Evolutionary conservation across 2,329 filamentous ascomycete species (phyloP).

Genomic region (Neophaeococcomyces aloes): DNA sequence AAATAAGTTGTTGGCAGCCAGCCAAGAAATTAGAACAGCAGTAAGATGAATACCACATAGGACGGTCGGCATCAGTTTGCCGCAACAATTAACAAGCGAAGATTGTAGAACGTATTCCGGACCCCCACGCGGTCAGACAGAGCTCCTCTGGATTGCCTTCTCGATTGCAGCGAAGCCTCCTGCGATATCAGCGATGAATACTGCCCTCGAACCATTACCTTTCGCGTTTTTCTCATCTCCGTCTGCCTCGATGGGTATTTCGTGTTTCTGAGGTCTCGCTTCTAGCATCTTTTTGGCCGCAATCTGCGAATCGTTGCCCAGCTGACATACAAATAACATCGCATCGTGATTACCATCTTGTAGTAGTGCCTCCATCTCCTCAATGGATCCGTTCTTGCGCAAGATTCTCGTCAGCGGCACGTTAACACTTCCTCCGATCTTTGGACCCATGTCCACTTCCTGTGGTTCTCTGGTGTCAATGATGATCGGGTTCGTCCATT

Average conservation of each 20-base stretch:
- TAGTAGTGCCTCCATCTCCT: constrained; percentile 7
- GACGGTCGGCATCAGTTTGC: no score
- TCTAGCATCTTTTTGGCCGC: constrained; percentile 34
- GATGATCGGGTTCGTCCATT: constrained; percentile 42
- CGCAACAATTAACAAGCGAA: no score
- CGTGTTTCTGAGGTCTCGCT: constrained; percentile 5
- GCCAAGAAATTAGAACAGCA: no score
- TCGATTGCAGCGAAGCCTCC: no score
- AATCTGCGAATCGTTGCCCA: constrained; percentile 41
- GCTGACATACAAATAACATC: constrained; percentile 37
- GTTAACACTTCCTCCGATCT: constrained; percentile 62
- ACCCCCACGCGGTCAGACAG: no score
- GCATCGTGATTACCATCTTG: constrained; percentile 16
- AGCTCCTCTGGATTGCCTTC: no score
- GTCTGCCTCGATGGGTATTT: not conserved
- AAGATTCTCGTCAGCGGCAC: constrained; percentile 36
- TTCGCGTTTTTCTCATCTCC: not conserved
- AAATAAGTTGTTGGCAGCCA: no score
- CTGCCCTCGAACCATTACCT: not conserved
- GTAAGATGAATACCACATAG: no score
- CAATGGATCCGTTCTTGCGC: constrained; percentile 16
- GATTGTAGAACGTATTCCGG: no score
- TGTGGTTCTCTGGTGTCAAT: constrained; percentile 77
- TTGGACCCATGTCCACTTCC: constrained; percentile 66
- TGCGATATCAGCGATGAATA: no score